Percentiles rank a stretch among this genome's conserved stretches.
These are phyloP conservation scores for Schwanniomyces sp. DNA, from an alignment of 805 yeast genomes.

Conservation along the genomic window DNA sequence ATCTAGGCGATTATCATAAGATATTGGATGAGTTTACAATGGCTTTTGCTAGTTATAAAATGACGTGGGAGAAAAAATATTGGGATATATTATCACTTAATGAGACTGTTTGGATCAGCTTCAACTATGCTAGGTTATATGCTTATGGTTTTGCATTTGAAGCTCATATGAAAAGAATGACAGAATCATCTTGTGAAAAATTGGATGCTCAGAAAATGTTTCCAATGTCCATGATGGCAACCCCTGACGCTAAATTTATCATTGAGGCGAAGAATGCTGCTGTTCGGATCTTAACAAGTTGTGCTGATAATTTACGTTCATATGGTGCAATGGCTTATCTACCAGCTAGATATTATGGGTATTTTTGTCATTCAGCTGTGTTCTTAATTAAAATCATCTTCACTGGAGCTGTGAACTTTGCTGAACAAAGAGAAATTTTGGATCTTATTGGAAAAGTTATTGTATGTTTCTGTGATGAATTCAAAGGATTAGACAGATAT, in stretches of 20 bases:
- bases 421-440: conserved; percentile 2
- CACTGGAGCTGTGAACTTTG: conserved; percentile 3
- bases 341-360: conserved; percentile 3
- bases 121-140: conserved; percentile 2
- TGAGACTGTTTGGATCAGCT: conserved; percentile 3
- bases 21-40: conserved; percentile 3
- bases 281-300: conserved; percentile 1
- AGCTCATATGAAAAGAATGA: conserved; percentile 4
- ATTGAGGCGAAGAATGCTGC: conserved; percentile 4
- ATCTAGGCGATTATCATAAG: conserved; percentile 2
- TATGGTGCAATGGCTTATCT: conserved; percentile 4
- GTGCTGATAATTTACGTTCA: conserved; percentile 4
- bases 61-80: conserved; percentile 3
- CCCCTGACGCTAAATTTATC: conserved; percentile 3
- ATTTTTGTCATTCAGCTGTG: conserved; percentile 3
- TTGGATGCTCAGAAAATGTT: conserved; percentile 2
- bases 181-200: conserved; percentile 4
- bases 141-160: conserved; percentile 3
- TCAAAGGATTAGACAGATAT: conserved; percentile 3
- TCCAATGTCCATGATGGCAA: conserved; percentile 3
- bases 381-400: conserved; percentile 1
- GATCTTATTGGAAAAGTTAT: conserved; percentile 4
- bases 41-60: conserved; percentile 3
- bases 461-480: conserved; percentile 4
- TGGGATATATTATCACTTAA: conserved; percentile 3